Base-by-base conservation (phyloP, 495 filamentous ascomycete species). In the Beverwykella pulmonaria region DNA sequence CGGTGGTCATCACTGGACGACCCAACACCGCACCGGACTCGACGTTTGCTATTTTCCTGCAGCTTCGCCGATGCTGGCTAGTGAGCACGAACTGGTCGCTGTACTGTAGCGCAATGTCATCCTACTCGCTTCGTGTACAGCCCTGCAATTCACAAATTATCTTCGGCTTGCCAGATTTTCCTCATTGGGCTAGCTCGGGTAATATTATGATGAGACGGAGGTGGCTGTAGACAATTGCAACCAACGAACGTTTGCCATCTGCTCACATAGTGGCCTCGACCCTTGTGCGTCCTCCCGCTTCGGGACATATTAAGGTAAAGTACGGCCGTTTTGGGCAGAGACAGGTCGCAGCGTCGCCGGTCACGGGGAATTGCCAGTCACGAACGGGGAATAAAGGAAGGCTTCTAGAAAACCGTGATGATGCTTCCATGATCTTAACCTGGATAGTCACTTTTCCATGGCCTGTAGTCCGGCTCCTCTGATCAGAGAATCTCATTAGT, bases 201-300 rank as follows among this genome's bases (percentile, higher is more conserved):
- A 67, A 61, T 61, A 67, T 62, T 32, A 10, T 57, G 30, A 55
- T 67, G 47, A 39, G 44, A 65, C 47, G 34, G 52, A 46, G 15
- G 49, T 44, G 60, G 60, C 57, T 48, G 59, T 3, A 22, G 26
- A 48, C 15, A n/a, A n/a, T 7, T 10, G 32, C 58, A 22, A 41
- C 44, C 59, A 15, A 36, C 46, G 14, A n/a, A 3, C 46, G 29
- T 53, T 12, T 19, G n/a, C 57, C 23, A 22, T 41, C 10, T 32
- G 52, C 7, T 20, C 25, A 20, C 48, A 23, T 50, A 50, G 25
- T 26, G 48, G 12, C 48, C 48, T 50, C 25, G 48, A 50, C 22
- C 9, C 48, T 19, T 50, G 20, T 5, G 48, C 8, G 25, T 50
- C 48, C 48, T 44, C 6, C 53, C 50, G 50, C 50, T 30, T 32